Conservation (phyloP, 2,329 filamentous ascomycete genomes). For the Talaromyces sp. region DNA sequence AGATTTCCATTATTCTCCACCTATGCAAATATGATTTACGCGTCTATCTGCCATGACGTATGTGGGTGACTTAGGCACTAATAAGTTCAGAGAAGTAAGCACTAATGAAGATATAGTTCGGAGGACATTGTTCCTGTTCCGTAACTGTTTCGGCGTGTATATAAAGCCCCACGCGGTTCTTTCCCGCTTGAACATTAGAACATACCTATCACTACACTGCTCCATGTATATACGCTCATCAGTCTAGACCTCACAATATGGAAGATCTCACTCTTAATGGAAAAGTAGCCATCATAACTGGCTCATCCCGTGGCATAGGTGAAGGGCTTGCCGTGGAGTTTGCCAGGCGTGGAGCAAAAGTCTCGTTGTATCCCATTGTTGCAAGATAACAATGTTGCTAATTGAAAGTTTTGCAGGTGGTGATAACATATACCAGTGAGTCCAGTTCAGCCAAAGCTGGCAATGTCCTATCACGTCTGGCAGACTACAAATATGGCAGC, state of each 20-base stretch:
- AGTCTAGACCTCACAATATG: background rate
- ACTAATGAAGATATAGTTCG: background rate
- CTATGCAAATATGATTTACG: background rate
- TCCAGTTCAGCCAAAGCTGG: background rate
- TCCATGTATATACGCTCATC: background rate
- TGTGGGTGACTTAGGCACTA: background rate
- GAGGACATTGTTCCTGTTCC: background rate
- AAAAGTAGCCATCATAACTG: constrained; percentile 49
- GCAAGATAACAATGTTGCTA: constrained; percentile 24
- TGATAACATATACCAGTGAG: background rate
- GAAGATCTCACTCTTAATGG: constrained; percentile 16
- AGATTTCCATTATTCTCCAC: background rate
- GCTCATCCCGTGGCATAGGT: constrained; percentile 52
- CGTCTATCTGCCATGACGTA: background rate
- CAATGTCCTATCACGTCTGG: background rate
- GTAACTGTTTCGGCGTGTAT: background rate
- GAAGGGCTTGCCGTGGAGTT: constrained; percentile 48
- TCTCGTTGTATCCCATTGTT: constrained; percentile 9
- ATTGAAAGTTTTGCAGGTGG: background rate
- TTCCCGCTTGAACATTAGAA: background rate
- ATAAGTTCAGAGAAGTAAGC: background rate
- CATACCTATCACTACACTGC: background rate
- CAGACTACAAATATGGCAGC: background rate
- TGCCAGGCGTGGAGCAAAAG: constrained; percentile 45
- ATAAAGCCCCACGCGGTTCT: background rate